Evolutionary conservation across 345 rosid species (phyloP).

Genomic region (Stellera chamaejasme): DNA sequence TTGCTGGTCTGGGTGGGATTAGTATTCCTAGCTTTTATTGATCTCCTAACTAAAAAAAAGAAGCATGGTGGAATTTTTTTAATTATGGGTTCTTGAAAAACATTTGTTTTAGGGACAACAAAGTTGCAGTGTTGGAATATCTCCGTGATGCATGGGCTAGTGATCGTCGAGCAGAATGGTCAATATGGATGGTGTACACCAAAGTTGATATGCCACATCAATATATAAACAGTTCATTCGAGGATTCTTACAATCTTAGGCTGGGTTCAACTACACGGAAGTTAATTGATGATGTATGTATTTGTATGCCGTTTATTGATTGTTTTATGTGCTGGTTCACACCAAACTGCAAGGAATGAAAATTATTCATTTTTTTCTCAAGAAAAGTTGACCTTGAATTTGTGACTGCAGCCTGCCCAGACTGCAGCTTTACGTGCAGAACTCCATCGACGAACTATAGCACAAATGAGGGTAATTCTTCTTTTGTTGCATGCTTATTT

Average conservation of each 20-base stretch:
- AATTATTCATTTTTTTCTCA: no score
- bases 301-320: conserved; percentile 5
- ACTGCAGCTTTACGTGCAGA: conserved; percentile 84
- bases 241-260: conserved; percentile 49
- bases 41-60: no score
- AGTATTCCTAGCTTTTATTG: no score
- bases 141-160: conserved; percentile 65
- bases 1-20: no score
- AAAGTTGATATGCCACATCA: conserved; percentile 96
- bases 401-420: conserved; percentile 61
- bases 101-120: conserved; percentile 49
- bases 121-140: conserved; percentile 46
- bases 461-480: conserved; percentile 77
- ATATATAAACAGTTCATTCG: conserved; percentile 63
- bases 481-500: conserved; percentile 3
- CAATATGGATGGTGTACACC: conserved; percentile 94
- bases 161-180: conserved; percentile 95
- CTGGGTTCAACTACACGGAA: conserved; percentile 60
- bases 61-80: not conserved
- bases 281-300: conserved; percentile 55
- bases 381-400: conserved; percentile 7
- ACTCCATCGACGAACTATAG: conserved; percentile 89
- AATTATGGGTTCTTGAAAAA: conserved; percentile 8
- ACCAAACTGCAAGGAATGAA: no score
- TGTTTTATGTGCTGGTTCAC: no score